phyloP scores from a whole-genome alignment of 345 rosid genomes.

The Melaleuca quinquenervia region DNA sequence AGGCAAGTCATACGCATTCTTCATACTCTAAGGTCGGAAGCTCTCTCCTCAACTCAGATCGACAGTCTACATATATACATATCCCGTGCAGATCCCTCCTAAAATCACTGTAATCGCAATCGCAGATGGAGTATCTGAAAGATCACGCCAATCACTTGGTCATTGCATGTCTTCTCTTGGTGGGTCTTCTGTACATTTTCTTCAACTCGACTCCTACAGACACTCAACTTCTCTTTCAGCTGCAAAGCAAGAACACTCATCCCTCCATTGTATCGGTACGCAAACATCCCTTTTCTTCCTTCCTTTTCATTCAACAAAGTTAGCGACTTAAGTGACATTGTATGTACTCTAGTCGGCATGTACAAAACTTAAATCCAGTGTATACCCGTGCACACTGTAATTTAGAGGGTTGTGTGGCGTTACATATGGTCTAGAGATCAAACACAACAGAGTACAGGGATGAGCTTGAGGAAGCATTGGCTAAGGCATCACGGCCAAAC shows the following conservation, averaged over 20 bases:
- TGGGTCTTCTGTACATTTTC: background rate
- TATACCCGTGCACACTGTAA: background rate
- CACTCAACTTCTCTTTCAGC: background rate
- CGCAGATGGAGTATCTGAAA: background rate
- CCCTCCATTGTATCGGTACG: background rate
- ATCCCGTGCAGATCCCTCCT: background rate
- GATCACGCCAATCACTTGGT: background rate
- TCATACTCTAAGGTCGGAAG: background rate
- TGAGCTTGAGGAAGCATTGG: conserved; percentile 1
- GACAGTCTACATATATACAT: background rate
- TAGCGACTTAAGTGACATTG: background rate
- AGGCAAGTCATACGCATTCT: background rate
- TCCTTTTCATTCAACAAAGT: background rate
- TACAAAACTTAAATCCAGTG: background rate
- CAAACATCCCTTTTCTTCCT: background rate
- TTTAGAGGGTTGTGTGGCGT: background rate
- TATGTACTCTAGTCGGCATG: background rate
- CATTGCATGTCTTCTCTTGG: background rate
- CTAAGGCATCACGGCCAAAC: background rate
- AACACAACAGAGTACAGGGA: background rate
- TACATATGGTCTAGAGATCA: background rate
- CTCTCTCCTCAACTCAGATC: background rate
- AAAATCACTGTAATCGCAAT: background rate
- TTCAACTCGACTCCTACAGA: background rate
- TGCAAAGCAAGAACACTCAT: background rate